Conservation (phyloP, 2,329 filamentous ascomycete species). For the Ceratocystis ficicola region DNA sequence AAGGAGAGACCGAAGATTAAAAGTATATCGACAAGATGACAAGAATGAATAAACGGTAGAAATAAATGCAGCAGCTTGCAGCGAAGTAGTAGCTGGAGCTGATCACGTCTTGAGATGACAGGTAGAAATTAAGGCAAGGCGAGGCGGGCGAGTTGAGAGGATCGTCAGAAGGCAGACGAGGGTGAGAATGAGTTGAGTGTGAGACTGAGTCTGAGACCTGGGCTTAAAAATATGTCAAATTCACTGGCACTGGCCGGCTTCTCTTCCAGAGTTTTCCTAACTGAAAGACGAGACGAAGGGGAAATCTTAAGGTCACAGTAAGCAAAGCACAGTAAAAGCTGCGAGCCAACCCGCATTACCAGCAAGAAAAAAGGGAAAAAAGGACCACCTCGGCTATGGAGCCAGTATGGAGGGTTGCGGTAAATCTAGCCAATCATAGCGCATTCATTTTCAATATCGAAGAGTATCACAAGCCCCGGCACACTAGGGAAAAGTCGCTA, state of each 20-base stretch:
- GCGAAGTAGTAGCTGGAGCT: constrained; percentile 12
- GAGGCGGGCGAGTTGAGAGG: not conserved
- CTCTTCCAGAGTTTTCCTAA: not conserved
- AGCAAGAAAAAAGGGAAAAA: constrained; percentile 12
- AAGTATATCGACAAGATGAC: not conserved
- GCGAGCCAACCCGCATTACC: not conserved
- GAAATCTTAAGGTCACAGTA: not conserved
- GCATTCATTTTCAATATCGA: constrained; percentile 21
- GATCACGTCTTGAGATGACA: not conserved
- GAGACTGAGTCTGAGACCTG: constrained; percentile 9
- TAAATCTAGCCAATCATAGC: constrained; percentile 17
- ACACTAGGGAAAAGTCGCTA: constrained; percentile 16
- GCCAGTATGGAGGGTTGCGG: constrained; percentile 9
- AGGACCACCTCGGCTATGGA: constrained; percentile 22
- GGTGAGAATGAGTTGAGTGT: not conserved
- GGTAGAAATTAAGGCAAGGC: not conserved
- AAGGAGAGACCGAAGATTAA: not conserved
- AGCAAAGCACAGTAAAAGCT: constrained; percentile 1
- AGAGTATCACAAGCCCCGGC: constrained; percentile 3
- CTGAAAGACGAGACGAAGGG: not conserved
- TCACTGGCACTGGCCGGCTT: not conserved
- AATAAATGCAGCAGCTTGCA: constrained; percentile 4
- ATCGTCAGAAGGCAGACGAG: constrained; percentile 6
- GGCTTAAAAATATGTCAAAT: constrained; percentile 9
- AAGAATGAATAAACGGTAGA: not conserved